These are phyloP conservation scores for Cyclotella distinguenda DNA, from an alignment of 108 stramenopile genomes.

Conservation along the genomic window DNA sequence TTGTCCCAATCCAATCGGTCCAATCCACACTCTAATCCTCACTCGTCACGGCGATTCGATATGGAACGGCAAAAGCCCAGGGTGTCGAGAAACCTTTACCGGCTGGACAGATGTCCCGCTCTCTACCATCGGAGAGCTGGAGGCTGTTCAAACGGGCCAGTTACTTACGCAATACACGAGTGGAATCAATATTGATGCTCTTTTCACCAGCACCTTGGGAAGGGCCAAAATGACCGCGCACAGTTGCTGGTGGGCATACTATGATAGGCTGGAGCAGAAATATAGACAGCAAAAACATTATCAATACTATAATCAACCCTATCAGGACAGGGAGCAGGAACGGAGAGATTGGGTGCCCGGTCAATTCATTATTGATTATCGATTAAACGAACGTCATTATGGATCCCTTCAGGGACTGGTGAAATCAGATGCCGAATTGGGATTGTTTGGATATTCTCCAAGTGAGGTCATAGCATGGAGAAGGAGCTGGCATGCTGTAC, in stretches of 20 bases:
- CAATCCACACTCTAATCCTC: conserved; percentile 58
- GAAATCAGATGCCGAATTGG: conserved; percentile 52
- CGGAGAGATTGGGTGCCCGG: conserved; percentile 3
- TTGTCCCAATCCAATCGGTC: conserved; percentile 31
- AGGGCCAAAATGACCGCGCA: conserved; percentile 60
- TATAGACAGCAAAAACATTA: conserved; percentile 17
- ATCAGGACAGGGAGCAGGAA: neutral
- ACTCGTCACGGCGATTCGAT: conserved; percentile 65
- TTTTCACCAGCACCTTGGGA: conserved; percentile 52
- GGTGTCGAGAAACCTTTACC: conserved; percentile 63
- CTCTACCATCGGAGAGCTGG: conserved; percentile 49
- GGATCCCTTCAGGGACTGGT: conserved; percentile 51
- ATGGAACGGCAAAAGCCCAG: conserved; percentile 65
- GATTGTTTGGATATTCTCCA: conserved; percentile 52
- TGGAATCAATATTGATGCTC: conserved; percentile 49
- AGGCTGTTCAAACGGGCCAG: conserved; percentile 48
- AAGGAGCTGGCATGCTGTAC: conserved; percentile 57
- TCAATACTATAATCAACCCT: conserved; percentile 29
- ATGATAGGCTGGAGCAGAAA: conserved; percentile 26
- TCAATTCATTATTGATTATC: conserved; percentile 48
- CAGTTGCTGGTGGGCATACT: conserved; percentile 58
- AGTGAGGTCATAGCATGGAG: conserved; percentile 46
- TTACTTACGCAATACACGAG: conserved; percentile 28
- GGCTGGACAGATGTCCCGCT: conserved; percentile 69
- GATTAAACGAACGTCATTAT: conserved; percentile 62